Evolutionary conservation across 1,139 yeast genomes (phyloP), one percentile per base, ranked within the genome.

Genomic region (Nakaseomyces uthaithaninus): DNA sequence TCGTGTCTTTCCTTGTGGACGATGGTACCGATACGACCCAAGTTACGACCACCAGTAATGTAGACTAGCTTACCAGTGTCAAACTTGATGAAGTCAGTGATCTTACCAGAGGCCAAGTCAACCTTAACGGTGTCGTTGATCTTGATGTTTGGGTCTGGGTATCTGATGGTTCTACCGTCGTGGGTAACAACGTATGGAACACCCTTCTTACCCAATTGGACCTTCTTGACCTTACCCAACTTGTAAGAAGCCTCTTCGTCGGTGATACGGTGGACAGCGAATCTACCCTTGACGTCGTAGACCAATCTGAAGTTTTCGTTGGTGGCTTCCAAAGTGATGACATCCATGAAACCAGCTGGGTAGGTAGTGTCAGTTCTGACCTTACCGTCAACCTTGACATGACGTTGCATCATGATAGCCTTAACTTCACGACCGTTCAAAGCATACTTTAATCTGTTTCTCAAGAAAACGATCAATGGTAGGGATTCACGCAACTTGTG

Each of bases 341-440:
- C 97, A 69, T 89, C 98, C 96, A 87, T 87, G 84, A 89, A 87
- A 67, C 98, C 98, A 65, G 97, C 85, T 70, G 98, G 98, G 94
- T 68, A 89, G 56, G 97, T 89, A 57, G 94, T 69, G 72, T 91
- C 97, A 59, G 98, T 89, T 85, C 98, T 87, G 64, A 89, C 96
- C 80, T 91, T 91, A 70, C 94, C 95, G 68, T 91, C 98, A 62
- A 91, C 97, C 79, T 89, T 84, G 67, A 91, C 96, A 66, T 87
- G 95, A 74, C 95, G 87, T 79, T 91, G 95, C 96, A 87, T 87
- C 73, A 89, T 78, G 72, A 91, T 91, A 62, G 97, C 95, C 77
- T 86, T 89, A 68, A 87, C 95, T 77, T 91, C 98, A 75, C 96
- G 89, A 68, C 96, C 97, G 81, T 91, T 91, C 69, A 91, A 81